Conservation (phyloP, 306 rosid genomes). For the Trichosanthes cucumerina region DNA sequence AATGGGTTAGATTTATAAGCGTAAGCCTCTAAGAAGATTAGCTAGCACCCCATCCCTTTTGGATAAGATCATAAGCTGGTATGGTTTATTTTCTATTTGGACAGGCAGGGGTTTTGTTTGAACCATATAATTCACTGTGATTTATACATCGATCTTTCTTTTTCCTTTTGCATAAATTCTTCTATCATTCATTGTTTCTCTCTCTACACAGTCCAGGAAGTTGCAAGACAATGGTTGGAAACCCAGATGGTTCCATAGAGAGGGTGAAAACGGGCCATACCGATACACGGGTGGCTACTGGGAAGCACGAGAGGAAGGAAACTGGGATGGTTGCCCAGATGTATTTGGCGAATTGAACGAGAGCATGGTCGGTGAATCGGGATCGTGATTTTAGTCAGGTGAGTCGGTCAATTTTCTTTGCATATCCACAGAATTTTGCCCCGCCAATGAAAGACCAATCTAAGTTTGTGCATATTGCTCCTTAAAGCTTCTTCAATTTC, state of each 20-base stretch:
- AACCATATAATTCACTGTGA: not conserved
- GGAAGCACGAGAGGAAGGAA: slow-evolving; percentile 64
- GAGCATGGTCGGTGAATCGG: slow-evolving; percentile 22
- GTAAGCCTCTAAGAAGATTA: not conserved
- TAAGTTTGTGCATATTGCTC: not conserved
- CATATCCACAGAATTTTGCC: not conserved
- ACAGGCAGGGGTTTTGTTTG: not conserved
- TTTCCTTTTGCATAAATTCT: not conserved
- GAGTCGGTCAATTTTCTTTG: not conserved
- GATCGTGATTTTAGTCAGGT: slow-evolving; percentile 49
- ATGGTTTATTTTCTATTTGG: not conserved
- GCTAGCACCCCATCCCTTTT: not conserved
- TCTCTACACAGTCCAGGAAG: slow-evolving; percentile 62
- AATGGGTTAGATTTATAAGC: not conserved
- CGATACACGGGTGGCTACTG: slow-evolving; percentile 76
- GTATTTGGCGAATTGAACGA: slow-evolving; percentile 71
- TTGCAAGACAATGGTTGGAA: slow-evolving; percentile 96
- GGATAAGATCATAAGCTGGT: not conserved
- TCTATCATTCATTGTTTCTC: not conserved
- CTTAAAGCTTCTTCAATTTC: not conserved
- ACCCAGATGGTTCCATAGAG: slow-evolving; percentile 77
- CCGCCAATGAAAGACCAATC: not conserved
- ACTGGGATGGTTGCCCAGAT: slow-evolving; percentile 75
- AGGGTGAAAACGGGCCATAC: slow-evolving; percentile 57
- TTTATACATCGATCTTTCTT: not conserved